Evolutionary conservation across 1,284 basidiomycete species (phyloP), one percentile per base, ranked within the genome.

Genomic region (Malassezia yamatoensis): DNA sequence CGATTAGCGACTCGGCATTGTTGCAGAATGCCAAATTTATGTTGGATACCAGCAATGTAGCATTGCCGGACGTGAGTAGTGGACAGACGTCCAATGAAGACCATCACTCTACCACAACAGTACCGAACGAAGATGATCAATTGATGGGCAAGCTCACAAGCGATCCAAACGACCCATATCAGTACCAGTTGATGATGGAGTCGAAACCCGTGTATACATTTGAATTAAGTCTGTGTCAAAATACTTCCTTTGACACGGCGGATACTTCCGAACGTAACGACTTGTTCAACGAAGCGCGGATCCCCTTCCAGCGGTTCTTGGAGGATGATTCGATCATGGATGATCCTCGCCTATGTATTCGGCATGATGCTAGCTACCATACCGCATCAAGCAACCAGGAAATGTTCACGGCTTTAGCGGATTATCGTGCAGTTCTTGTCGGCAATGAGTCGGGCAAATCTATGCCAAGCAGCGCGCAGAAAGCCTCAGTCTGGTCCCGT

Each of bases 281-380:
- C 3, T 61, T 63, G 0, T 81, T 81, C 54, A 51, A 72, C 21
- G 68, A 73, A n/a, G 73, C 76, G 13, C 73, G 78, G 10, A 65
- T 81, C n/a, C 75, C 78, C 7, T 81, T 78, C 65, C 74, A 77
- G 59, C 72, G 73, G 15, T 82, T 81, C 63, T 74, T 80, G 46
- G 63, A 70, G 54, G 77, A 79, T 49, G 70, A 76, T 2, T 66
- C 72, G 3, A 64, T 80, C n/a, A 75, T 79, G 6, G 77, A 80
- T 53, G 77, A 80, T 58, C 74, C 77, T 12, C 66, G 76, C 34
- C 68, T 81, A 12, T 78, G 80, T 24, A 67, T 81, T 20, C 71
- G 77, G 37, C 81, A 80, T 66, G 68, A 75, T 39, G 67, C 67
- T n/a, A 60, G 67, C 60, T 79, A 78, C 68, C 69, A 80, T 45